Evolutionary conservation across 768 basidiomycete genomes (phyloP).

Genomic region (Psilocybe cyanescens): DNA sequence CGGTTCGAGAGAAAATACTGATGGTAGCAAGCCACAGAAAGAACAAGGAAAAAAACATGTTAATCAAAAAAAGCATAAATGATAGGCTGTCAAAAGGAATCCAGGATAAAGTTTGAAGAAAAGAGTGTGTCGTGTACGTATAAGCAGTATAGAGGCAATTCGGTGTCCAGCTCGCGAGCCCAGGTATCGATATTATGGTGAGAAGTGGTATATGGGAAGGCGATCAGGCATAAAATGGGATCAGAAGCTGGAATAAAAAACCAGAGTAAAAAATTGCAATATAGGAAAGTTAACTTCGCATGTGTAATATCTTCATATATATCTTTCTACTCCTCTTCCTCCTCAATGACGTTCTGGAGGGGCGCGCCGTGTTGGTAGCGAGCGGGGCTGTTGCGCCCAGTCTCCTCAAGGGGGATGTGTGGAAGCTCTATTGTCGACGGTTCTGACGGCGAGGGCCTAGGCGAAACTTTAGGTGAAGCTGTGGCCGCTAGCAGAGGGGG

Average conservation of each 20-base stretch:
- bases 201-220: conserved; percentile 14
- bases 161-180: conserved; percentile 14
- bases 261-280: background rate
- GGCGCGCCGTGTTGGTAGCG: conserved; percentile 87
- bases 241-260: background rate
- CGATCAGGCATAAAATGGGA: background rate
- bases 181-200: conserved; percentile 17
- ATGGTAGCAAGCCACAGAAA: conserved; percentile 7
- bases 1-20: background rate
- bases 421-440: conserved; percentile 34
- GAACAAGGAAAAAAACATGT: conserved; percentile 6
- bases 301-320: conserved; percentile 3
- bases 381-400: conserved; percentile 63
- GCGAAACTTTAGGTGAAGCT: conserved; percentile 29
- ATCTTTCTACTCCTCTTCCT: conserved; percentile 66
- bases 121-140: conserved; percentile 8
- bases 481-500: conserved; percentile 26
- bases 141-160: conserved; percentile 3
- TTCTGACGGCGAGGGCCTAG: conserved; percentile 32
- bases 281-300: background rate
- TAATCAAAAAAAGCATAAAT: conserved; percentile 18
- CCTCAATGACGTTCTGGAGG: conserved; percentile 84
- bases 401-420: conserved; percentile 41
- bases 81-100: conserved; percentile 12
- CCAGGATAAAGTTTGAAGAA: conserved; percentile 1